Evolutionary conservation across 352 stramenopile species (phyloP).

Genomic region (Phytophthora brassicae): DNA sequence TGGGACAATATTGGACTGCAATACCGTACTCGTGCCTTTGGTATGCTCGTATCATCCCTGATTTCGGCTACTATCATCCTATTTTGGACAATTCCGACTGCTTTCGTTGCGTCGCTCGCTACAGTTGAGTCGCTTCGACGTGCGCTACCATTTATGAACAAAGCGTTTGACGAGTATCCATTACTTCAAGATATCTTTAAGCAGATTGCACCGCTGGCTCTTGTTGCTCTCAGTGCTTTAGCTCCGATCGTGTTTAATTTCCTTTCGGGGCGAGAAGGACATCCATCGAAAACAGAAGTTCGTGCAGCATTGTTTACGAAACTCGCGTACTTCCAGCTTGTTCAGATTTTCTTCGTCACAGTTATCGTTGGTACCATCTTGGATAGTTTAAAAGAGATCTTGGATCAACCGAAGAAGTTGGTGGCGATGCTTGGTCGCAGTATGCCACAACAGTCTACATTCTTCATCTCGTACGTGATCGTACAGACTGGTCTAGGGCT

Average conservation of each 20-base stretch:
- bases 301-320: slow-evolving; percentile 72
- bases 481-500: slow-evolving; percentile 64
- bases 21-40: slow-evolving; percentile 51
- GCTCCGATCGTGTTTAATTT: slow-evolving; percentile 68
- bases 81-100: slow-evolving; percentile 85
- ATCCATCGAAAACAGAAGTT: slow-evolving; percentile 69
- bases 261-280: slow-evolving; percentile 63
- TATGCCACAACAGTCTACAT: slow-evolving; percentile 83
- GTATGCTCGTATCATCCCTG: slow-evolving; percentile 49
- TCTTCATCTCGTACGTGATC: slow-evolving; percentile 86
- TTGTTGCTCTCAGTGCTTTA: slow-evolving; percentile 61
- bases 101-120: slow-evolving; percentile 71
- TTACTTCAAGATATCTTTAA: slow-evolving; percentile 64
- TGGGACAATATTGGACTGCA: slow-evolving; percentile 74
- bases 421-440: slow-evolving; percentile 72
- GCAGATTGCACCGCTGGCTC: slow-evolving; percentile 66
- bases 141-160: slow-evolving; percentile 64
- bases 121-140: slow-evolving; percentile 68
- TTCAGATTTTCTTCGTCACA: slow-evolving; percentile 85
- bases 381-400: slow-evolving; percentile 69
- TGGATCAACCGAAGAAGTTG: slow-evolving; percentile 69
- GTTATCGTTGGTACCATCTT: slow-evolving; percentile 77
- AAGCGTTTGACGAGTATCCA: slow-evolving; percentile 63
- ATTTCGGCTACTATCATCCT: slow-evolving; percentile 70
- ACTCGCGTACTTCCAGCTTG: slow-evolving; percentile 78